Evolutionary conservation across 1,284 basidiomycete genomes (phyloP).

Genomic region (Cystobasidium pallidum): DNA sequence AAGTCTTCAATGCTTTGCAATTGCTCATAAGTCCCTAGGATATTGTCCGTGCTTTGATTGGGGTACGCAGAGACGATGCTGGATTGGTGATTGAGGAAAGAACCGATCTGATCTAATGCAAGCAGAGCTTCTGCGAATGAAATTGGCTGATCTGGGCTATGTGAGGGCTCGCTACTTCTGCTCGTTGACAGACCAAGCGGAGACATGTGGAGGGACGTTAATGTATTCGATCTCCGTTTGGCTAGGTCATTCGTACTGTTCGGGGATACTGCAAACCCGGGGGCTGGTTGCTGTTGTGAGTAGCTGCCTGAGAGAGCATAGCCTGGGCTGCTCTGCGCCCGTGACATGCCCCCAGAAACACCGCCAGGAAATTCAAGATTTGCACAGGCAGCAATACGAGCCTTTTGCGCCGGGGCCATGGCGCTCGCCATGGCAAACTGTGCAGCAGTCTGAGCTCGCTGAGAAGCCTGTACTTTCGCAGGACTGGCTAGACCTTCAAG

Average conservation of each 20-base stretch:
- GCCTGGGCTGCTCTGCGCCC: constrained; percentile 39
- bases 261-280: background rate
- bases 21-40: constrained; percentile 38
- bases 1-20: constrained; percentile 30
- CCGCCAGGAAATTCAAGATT: constrained; percentile 9
- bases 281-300: background rate
- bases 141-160: background rate
- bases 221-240: constrained; percentile 4
- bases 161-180: background rate
- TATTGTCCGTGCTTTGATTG: constrained; percentile 7
- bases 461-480: constrained; percentile 8
- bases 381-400: constrained; percentile 16
- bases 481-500: constrained; percentile 32
- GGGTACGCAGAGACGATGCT: constrained; percentile 3
- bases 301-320: background rate
- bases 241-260: background rate
- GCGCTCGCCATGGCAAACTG: constrained; percentile 22
- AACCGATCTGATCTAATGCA: constrained; percentile 21
- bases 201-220: constrained; percentile 9
- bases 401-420: constrained; percentile 16
- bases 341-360: constrained; percentile 12
- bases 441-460: constrained; percentile 23
- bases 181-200: background rate
- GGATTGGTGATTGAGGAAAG: constrained; percentile 21
- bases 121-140: constrained; percentile 23